Evolutionary conservation across 768 basidiomycete species (phyloP).

Genomic region (Krasilnikovozyma curviuscula): DNA sequence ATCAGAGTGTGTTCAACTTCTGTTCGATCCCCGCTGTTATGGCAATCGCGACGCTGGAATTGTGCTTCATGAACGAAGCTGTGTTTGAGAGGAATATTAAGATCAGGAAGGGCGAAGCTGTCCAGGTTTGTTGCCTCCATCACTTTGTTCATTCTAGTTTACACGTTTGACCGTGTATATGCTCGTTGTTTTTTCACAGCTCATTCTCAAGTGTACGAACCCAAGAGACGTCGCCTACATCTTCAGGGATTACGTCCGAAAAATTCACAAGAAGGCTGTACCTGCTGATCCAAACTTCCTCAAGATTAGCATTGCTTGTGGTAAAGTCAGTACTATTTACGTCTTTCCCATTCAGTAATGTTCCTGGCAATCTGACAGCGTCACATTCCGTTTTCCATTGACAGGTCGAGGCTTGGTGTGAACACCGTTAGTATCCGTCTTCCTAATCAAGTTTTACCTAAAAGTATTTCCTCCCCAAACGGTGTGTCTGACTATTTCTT

Average conservation of each 20-base stretch:
- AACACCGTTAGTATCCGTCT: too few relatives aligned
- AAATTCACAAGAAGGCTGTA: slow-evolving; percentile 59
- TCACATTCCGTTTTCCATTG: too few relatives aligned
- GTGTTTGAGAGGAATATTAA: slow-evolving; percentile 82
- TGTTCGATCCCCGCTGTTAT: slow-evolving; percentile 84
- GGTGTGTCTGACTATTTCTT: background rate
- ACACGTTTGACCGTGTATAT: background rate
- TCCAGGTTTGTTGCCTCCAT: slow-evolving; percentile 36
- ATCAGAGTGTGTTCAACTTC: slow-evolving; percentile 87
- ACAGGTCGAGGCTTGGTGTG: too few relatives aligned
- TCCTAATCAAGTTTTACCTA: too few relatives aligned
- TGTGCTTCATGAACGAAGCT: slow-evolving; percentile 80
- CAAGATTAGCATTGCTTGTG: slow-evolving; percentile 59
- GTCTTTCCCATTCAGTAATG: background rate
- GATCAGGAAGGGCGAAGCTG: slow-evolving; percentile 81
- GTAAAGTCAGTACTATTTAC: slow-evolving; percentile 27
- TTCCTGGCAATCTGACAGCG: too few relatives aligned
- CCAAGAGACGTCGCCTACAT: slow-evolving; percentile 74
- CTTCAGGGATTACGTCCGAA: slow-evolving; percentile 62
- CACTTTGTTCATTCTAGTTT: background rate
- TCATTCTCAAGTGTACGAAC: slow-evolving; percentile 83
- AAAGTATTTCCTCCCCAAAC: background rate
- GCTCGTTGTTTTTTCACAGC: slow-evolving; percentile 29
- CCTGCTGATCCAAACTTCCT: slow-evolving; percentile 76
- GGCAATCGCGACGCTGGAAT: slow-evolving; percentile 81